These are phyloP conservation scores for Lactarius evosmus DNA, from an alignment of 768 basidiomycete species.

Conservation along the genomic window DNA sequence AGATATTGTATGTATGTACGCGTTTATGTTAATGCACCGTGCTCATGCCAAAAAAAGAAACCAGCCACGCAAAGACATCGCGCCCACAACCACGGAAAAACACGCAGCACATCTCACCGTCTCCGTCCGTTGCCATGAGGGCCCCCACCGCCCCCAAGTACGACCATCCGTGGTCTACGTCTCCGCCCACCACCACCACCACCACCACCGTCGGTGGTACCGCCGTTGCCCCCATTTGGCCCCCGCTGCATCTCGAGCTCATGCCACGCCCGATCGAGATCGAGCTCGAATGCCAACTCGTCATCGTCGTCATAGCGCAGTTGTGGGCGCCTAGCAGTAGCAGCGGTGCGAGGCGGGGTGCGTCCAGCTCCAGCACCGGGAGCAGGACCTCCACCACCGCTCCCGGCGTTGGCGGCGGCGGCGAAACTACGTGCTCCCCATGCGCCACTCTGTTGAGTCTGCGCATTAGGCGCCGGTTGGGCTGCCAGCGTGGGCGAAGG, in stretches of 20 bases:
- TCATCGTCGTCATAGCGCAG: slow-evolving; percentile 34
- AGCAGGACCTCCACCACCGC: slow-evolving; percentile 33
- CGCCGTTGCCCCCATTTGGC: slow-evolving; percentile 29
- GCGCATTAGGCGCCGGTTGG: too few relatives aligned
- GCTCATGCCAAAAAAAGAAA: background rate
- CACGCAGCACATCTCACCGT: slow-evolving; percentile 12
- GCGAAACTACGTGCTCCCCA: slow-evolving; percentile 86
- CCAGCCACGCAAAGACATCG: background rate
- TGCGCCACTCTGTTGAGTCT: slow-evolving; percentile 42
- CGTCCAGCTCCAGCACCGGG: slow-evolving; percentile 19
- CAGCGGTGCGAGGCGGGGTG: slow-evolving; percentile 32
- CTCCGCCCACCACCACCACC: slow-evolving; percentile 51
- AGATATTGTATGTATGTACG: background rate
- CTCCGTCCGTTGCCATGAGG: slow-evolving; percentile 52
- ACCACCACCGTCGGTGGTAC: background rate
- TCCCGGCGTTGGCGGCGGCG: slow-evolving; percentile 60
- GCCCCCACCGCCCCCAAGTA: slow-evolving; percentile 67
- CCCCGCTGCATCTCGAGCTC: slow-evolving; percentile 61
- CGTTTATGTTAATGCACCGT: background rate
- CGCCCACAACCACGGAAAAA: background rate
- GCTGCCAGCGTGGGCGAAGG: background rate
- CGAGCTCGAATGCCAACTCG: slow-evolving; percentile 72
- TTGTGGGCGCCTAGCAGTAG: slow-evolving; percentile 25
- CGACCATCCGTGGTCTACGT: slow-evolving; percentile 60
- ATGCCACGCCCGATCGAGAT: slow-evolving; percentile 54